phyloP scores from a whole-genome alignment of 129 eudicot genomes.

The Lactuca sativa region DNA sequence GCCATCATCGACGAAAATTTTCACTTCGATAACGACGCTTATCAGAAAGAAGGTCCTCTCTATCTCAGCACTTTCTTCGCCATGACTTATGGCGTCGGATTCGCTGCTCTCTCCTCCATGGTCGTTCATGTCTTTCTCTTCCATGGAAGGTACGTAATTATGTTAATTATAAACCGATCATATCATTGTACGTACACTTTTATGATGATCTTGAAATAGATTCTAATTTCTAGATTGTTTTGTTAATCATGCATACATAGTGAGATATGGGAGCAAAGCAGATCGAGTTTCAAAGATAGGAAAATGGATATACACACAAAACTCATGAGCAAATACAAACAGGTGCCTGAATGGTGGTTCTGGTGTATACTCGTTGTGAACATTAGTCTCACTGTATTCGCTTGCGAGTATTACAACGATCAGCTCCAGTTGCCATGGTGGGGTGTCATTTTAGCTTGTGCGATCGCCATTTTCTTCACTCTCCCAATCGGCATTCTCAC shows the following conservation, averaged over 20 bases:
- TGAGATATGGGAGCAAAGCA: slow-evolving; percentile 95
- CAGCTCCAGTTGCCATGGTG: slow-evolving; percentile 99
- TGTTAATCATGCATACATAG: slow-evolving; percentile 32
- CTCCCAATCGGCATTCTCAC: slow-evolving; percentile 97
- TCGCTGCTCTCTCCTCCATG: slow-evolving; percentile 85
- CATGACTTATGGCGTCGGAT: slow-evolving; percentile 96
- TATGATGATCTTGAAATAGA: neutral
- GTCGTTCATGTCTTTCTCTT: slow-evolving; percentile 79
- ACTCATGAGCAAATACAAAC: slow-evolving; percentile 83
- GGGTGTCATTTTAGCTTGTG: slow-evolving; percentile 94
- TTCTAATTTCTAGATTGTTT: slow-evolving; percentile 4
- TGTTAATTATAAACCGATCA: neutral
- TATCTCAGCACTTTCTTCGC: slow-evolving; percentile 91
- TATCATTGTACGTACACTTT: neutral
- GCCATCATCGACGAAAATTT: slow-evolving; percentile 72
- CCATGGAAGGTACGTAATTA: slow-evolving; percentile 74
- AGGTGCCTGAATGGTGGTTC: slow-evolving; percentile 99
- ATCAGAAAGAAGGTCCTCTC: slow-evolving; percentile 68
- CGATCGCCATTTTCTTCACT: slow-evolving; percentile 84
- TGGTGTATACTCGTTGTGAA: slow-evolving; percentile 82
- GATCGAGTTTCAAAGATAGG: slow-evolving; percentile 69
- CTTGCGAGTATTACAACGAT: slow-evolving; percentile 90
- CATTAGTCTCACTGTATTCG: slow-evolving; percentile 66
- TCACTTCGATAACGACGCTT: slow-evolving; percentile 71
- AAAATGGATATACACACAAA: slow-evolving; percentile 87